Percentiles rank a stretch among this genome's conserved stretches.
Evolutionary conservation across 2,329 filamentous ascomycete genomes (phyloP).

Genomic region (Claviceps africana): DNA sequence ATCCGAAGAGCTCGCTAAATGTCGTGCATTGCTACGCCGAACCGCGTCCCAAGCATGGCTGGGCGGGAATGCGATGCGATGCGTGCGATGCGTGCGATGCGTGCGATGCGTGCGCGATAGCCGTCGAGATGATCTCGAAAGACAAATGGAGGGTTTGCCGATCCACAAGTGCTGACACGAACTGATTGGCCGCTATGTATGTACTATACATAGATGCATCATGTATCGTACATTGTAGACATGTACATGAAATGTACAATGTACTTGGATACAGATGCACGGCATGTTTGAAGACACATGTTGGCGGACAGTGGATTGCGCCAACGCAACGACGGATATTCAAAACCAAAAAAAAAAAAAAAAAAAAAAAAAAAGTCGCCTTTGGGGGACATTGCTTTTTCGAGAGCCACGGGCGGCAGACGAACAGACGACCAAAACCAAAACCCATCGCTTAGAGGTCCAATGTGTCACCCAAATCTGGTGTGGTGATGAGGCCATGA

Average conservation of each 20-base stretch:
- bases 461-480: neutral
- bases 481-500: neutral
- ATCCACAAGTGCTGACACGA: neutral
- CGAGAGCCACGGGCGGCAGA: neutral
- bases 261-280: too few relatives aligned
- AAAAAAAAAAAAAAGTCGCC: neutral
- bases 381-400: neutral
- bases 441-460: neutral
- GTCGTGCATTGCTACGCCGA: neutral
- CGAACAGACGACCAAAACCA: neutral
- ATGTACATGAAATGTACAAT: too few relatives aligned
- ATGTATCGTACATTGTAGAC: too few relatives aligned
- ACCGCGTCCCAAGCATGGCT: neutral
- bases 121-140: neutral
- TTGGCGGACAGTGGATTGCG: neutral
- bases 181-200: neutral
- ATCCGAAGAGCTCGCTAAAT: neutral
- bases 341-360: too few relatives aligned
- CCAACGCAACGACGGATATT: too few relatives aligned
- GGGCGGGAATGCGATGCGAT: neutral
- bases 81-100: neutral
- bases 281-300: too few relatives aligned
- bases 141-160: neutral
- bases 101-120: neutral
- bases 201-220: too few relatives aligned